Base-by-base conservation (phyloP, 2,329 filamentous ascomycete species). In the Xylaria sp. region DNA sequence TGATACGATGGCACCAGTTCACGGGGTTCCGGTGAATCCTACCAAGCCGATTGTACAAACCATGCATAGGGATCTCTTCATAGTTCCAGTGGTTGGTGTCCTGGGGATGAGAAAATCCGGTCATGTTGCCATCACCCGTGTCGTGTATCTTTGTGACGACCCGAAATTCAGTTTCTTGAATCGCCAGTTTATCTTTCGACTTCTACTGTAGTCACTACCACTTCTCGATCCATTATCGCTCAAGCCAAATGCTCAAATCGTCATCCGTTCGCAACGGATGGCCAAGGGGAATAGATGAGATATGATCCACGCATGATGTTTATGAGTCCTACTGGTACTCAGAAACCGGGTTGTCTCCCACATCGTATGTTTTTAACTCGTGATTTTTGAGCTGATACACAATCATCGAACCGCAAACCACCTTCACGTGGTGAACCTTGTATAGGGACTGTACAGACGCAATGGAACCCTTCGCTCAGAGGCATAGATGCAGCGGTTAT, bases 141-240 rank as follows among this genome's bases (percentile, higher is more conserved):
- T n/a, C n/a, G n/a, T n/a, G n/a, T n/a, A n/a, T n/a, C n/a, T n/a
- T n/a, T n/a, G n/a, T n/a, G n/a, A n/a, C n/a, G n/a, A n/a, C n/a
- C n/a, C n/a, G n/a, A n/a, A n/a, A n/a, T n/a, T n/a, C n/a, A n/a
- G n/a, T n/a, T n/a, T n/a, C n/a, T n/a, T n/a, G n/a, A n/a, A n/a
- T n/a, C n/a, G n/a, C n/a, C n/a, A n/a, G n/a, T n/a, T n/a, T n/a
- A n/a, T n/a, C n/a, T n/a, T n/a, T n/a, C n/a, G n/a, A n/a, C n/a
- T n/a, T n/a, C n/a, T n/a, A n/a, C n/a, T n/a, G n/a, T n/a, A n/a
- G n/a, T n/a, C n/a, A n/a, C n/a, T n/a, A n/a, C n/a, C n/a, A n/a
- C n/a, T 85, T 86, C 67, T 82, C 80, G 25, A 84, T 68, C 82
- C 82, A 85, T 37, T 79, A 70, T 56, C 78, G 73, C 72, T 86